Evolutionary conservation across 2,329 filamentous ascomycete genomes (phyloP).

Genomic region (Fusarium odoratissimum): DNA sequence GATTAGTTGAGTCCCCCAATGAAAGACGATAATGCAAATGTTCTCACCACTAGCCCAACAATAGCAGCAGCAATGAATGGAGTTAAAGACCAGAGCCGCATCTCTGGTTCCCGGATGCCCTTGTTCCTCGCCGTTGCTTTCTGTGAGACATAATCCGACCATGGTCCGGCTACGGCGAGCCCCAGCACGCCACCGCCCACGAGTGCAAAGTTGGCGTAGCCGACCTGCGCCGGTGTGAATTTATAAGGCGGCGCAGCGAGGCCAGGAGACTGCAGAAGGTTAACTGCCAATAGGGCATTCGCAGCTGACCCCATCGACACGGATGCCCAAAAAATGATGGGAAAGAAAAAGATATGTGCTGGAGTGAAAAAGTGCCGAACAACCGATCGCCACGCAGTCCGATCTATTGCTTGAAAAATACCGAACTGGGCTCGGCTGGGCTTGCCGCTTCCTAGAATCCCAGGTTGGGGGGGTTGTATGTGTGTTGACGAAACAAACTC

Average conservation of each 20-base stretch:
- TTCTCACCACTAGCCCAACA: background rate
- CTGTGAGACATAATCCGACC: slow-evolving; percentile 58
- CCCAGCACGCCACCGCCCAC: slow-evolving; percentile 56
- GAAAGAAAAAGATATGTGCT: slow-evolving; percentile 6
- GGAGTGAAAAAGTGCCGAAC: background rate
- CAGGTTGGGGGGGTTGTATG: background rate
- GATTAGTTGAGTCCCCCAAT: background rate
- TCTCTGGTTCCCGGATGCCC: slow-evolving; percentile 61
- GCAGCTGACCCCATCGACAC: slow-evolving; percentile 18
- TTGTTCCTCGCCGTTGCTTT: slow-evolving; percentile 55
- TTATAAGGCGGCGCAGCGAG: slow-evolving; percentile 26
- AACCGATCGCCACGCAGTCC: background rate
- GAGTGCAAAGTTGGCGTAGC: slow-evolving; percentile 62
- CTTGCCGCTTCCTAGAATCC: background rate
- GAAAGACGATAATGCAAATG: background rate
- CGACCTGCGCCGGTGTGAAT: slow-evolving; percentile 27
- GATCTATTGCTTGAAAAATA: background rate
- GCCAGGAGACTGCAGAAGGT: slow-evolving; percentile 16
- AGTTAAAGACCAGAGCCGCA: slow-evolving; percentile 51
- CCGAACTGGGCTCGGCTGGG: background rate
- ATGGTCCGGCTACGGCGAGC: slow-evolving; percentile 55
- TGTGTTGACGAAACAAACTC: background rate
- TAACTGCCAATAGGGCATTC: slow-evolving; percentile 12
- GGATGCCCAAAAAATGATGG: slow-evolving; percentile 15
- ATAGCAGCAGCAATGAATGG: background rate